These are phyloP conservation scores for Coprinopsis strossmayeri DNA, from an alignment of 768 basidiomycete genomes.

Conservation along the genomic window DNA sequence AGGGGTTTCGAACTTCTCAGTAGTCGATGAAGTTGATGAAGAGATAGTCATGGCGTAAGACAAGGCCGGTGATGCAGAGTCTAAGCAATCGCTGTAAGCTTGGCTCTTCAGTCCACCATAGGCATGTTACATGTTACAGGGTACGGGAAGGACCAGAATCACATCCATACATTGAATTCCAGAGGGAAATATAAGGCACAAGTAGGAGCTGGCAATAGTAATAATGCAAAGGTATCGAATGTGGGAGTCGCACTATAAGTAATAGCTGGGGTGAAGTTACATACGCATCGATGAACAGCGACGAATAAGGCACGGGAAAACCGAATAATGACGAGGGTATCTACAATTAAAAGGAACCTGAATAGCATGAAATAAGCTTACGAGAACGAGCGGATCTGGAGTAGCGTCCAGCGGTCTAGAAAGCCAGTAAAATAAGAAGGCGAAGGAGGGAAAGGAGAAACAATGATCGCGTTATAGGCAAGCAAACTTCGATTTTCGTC, in stretches of 20 bases:
- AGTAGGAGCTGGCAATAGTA: neutral
- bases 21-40: slow-evolving; percentile 4
- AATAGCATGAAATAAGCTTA: slow-evolving; percentile 25
- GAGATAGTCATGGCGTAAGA: neutral
- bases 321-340: slow-evolving; percentile 33
- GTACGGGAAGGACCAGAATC: neutral
- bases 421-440: slow-evolving; percentile 15
- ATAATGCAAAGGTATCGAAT: slow-evolving; percentile 10
- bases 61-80: no score
- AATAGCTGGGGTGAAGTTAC: slow-evolving; percentile 17
- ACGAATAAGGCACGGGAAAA: slow-evolving; percentile 20
- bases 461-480: slow-evolving; percentile 51
- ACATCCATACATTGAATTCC: neutral
- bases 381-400: slow-evolving; percentile 30
- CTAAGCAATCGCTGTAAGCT: no score
- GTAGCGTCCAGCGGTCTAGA: slow-evolving; percentile 23
- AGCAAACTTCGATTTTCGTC: slow-evolving; percentile 88
- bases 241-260: neutral
- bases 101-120: neutral
- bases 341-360: slow-evolving; percentile 33
- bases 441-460: slow-evolving; percentile 5
- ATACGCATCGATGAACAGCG: slow-evolving; percentile 13
- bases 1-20: slow-evolving; percentile 17
- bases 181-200: neutral
- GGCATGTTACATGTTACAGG: neutral